Conservation (phyloP, 2,329 filamentous ascomycete genomes). For the Didymella segeticola region DNA sequence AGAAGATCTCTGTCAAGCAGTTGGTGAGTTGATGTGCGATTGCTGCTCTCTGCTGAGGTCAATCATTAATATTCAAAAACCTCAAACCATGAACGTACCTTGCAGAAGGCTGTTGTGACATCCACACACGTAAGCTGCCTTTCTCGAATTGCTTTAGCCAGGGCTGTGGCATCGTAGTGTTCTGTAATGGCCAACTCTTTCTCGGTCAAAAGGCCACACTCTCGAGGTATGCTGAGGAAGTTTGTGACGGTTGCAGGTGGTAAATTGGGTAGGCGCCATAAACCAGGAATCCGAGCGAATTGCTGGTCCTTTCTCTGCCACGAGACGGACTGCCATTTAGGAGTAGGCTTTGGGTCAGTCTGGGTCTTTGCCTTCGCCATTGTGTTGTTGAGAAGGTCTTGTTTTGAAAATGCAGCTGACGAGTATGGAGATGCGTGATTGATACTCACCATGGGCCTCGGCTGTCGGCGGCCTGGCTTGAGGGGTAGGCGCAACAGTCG, state of each 20-base stretch:
- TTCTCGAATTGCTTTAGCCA: constrained; percentile 46
- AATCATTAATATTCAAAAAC: not conserved
- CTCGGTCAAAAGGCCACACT: constrained; percentile 59
- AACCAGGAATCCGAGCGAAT: constrained; percentile 49
- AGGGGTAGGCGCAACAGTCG: constrained; percentile 23
- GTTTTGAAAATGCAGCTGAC: not conserved
- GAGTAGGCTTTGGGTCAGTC: constrained; percentile 15
- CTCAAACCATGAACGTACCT: constrained; percentile 33
- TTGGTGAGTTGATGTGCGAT: constrained; percentile 57
- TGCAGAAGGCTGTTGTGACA: constrained; percentile 54
- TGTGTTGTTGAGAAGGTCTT: not conserved
- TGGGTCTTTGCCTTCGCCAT: constrained; percentile 23
- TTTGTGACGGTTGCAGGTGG: constrained; percentile 34
- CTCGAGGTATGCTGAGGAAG: constrained; percentile 57
- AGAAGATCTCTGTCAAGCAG: constrained; percentile 51
- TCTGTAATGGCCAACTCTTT: constrained; percentile 64
- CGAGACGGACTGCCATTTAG: constrained; percentile 51
- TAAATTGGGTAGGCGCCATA: constrained; percentile 50
- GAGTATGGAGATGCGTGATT: constrained; percentile 5
- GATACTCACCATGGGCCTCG: constrained; percentile 7
- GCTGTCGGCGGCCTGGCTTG: constrained; percentile 16
- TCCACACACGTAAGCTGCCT: constrained; percentile 47
- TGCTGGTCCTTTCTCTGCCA: constrained; percentile 54
- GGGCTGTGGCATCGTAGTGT: constrained; percentile 54
- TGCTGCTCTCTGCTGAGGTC: constrained; percentile 48